phyloP scores from a whole-genome alignment of 176 grass and related monocot genomes.

The Oryza australiensis region DNA sequence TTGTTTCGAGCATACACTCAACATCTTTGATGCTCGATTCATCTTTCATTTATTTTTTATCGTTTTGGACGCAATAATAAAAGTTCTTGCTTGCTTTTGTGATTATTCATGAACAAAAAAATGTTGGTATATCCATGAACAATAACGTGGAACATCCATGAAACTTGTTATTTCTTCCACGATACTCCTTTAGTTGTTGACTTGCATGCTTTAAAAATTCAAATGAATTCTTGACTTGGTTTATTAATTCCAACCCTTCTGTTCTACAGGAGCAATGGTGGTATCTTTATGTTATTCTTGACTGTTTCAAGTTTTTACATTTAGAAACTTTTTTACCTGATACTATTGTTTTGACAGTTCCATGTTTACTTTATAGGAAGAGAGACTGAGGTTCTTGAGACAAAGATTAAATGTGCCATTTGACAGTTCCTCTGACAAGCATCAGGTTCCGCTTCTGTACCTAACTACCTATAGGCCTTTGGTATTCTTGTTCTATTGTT shows the following conservation, averaged over 20 bases:
- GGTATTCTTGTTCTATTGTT: conserved; percentile 4
- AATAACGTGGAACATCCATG: background rate
- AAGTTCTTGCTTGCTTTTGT: conserved; percentile 6
- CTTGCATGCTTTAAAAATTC: background rate
- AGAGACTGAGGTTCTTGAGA: conserved; percentile 70
- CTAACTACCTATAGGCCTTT: background rate
- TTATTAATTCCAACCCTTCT: background rate
- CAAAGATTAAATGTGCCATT: conserved; percentile 67
- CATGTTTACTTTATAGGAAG: conserved; percentile 50
- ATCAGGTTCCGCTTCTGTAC: conserved; percentile 55
- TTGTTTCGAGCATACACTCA: background rate
- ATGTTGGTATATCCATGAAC: background rate
- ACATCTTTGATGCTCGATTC: background rate
- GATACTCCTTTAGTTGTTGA: background rate
- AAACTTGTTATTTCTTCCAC: background rate
- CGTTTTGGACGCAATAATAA: background rate
- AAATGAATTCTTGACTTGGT: background rate
- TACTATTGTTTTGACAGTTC: conserved; percentile 2
- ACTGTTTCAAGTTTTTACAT: background rate
- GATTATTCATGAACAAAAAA: background rate
- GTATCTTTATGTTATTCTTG: background rate
- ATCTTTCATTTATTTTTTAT: background rate
- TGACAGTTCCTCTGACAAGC: conserved; percentile 53
- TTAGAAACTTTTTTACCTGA: background rate
- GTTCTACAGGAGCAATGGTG: background rate